Base-by-base conservation (phyloP, 148 eudicot species). In the Arbutus unedo region DNA sequence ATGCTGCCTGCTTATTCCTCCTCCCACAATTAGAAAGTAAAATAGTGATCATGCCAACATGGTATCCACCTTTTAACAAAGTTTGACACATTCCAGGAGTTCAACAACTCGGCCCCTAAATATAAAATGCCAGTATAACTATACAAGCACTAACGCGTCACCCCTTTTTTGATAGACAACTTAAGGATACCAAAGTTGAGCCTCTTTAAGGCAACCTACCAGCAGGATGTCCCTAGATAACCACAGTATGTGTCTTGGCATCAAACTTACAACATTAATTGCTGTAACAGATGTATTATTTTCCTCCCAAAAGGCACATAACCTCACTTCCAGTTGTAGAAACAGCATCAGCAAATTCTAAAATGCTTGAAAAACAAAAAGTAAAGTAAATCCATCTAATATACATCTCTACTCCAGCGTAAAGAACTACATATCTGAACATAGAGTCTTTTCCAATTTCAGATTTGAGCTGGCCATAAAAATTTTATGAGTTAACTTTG, bases 301-400 rank as follows among this genome's bases (percentile, higher is more conserved):
- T 48, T 57, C 53, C 53, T 19, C 21, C 75, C 23, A 44, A 72
- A 72, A 44, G 75, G 50, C 2, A 43, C 6, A 6, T 44, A 72
- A 72, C 50, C 74, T 41, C 74, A 15, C 49, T 72, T 72, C 18
- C 49, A 72, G 75, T 72, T 72, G 21, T 72, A 45, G 50, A 44
- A 44, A 44, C 23, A 44, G 74, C 49, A 43, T 15, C 3, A 6
- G 70, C 23, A 59, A 19, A 59, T 19, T 59, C 23, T 19, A 16
- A 4, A 6, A 31, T 67, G 44, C 72, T 10, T 67, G 9, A 67
- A 67, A 68, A 0, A 31, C 14, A 41, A 31, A 15, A 68, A 68
- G 47, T 38, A 41, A 68, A 38, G 7, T 31, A 16, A 38, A 4
- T 38, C 47, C 2, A 41, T 68, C 31, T 15, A 68, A 0, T 14